These are phyloP conservation scores for Chlorociboria aeruginascens DNA, from an alignment of 495 filamentous ascomycete species.

Conservation along the genomic window DNA sequence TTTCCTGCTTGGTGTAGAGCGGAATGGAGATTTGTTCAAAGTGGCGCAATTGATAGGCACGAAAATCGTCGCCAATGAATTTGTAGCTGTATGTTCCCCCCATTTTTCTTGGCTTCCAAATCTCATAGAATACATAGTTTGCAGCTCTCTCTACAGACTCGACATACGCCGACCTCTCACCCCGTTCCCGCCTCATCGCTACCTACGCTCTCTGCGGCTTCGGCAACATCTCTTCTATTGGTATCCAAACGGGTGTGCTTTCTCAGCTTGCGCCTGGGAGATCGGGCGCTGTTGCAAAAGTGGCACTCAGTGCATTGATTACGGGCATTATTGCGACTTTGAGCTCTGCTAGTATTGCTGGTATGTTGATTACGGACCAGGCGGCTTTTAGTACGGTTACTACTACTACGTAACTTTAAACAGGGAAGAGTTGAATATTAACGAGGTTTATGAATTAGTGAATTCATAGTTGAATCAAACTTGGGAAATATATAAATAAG, in stretches of 20 bases:
- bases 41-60: conserved; percentile 71
- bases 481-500: too few species aligned
- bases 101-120: background rate
- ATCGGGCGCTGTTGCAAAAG: conserved; percentile 58
- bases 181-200: conserved; percentile 60
- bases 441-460: too few species aligned
- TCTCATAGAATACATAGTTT: conserved; percentile 33
- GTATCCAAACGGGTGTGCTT: conserved; percentile 78
- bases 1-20: conserved; percentile 76
- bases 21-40: conserved; percentile 53
- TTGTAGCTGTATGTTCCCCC: conserved; percentile 18
- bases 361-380: background rate
- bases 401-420: too few species aligned
- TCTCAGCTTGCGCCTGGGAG: conserved; percentile 66
- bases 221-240: conserved; percentile 70
- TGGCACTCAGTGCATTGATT: conserved; percentile 35
- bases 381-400: too few species aligned
- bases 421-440: too few species aligned
- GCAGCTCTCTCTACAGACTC: conserved; percentile 32
- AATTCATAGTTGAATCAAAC: too few species aligned
- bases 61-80: conserved; percentile 58
- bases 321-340: background rate
- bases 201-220: conserved; percentile 67
- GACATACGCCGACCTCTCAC: conserved; percentile 42
- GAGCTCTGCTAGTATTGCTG: background rate